Percentiles rank a stretch among this genome's conserved stretches.
Conservation (phyloP, 2,329 filamentous ascomycete genomes). For the Calonectria hawksworthii region DNA sequence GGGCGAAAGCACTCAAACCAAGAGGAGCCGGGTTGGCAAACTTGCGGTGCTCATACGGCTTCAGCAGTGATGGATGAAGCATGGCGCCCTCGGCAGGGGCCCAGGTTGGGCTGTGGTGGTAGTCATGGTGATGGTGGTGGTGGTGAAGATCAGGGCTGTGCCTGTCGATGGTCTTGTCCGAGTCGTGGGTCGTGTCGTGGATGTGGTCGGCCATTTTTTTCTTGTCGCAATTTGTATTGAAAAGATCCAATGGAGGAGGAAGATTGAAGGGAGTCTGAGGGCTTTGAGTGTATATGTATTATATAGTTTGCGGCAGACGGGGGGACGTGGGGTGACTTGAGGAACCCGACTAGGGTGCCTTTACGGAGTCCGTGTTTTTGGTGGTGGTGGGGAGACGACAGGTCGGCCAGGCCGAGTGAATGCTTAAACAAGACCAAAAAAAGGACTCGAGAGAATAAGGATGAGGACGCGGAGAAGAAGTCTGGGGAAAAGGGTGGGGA, state of each 20-base stretch:
- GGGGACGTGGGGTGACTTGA: constrained; percentile 25
- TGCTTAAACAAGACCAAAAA: not conserved
- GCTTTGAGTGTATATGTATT: constrained; percentile 21
- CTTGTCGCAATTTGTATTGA: not conserved
- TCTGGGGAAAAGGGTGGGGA: constrained; percentile 36
- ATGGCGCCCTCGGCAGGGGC: constrained; percentile 75
- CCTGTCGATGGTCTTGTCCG: constrained; percentile 44
- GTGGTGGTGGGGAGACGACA: constrained; percentile 10
- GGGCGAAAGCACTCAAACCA: constrained; percentile 82
- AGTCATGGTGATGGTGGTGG: constrained; percentile 45
- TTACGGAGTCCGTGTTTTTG: constrained; percentile 13
- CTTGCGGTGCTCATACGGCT: constrained; percentile 75
- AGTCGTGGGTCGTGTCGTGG: constrained; percentile 39
- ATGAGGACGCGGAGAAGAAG: constrained; percentile 25
- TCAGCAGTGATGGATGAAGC: constrained; percentile 79
- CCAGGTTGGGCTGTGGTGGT: constrained; percentile 37
- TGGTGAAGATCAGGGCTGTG: constrained; percentile 33
- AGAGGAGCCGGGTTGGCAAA: constrained; percentile 85
- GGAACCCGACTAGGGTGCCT: constrained; percentile 19
- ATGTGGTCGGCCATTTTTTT: constrained; percentile 40
- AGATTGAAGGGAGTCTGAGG: not conserved
- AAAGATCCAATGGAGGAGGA: constrained; percentile 8
- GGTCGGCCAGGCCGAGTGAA: constrained; percentile 1
- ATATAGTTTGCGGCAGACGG: constrained; percentile 13
- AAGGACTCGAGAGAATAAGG: constrained; percentile 13